Conservation (phyloP, 192 early-diverging fungal genomes). For the Chytriomyces confervae region DNA sequence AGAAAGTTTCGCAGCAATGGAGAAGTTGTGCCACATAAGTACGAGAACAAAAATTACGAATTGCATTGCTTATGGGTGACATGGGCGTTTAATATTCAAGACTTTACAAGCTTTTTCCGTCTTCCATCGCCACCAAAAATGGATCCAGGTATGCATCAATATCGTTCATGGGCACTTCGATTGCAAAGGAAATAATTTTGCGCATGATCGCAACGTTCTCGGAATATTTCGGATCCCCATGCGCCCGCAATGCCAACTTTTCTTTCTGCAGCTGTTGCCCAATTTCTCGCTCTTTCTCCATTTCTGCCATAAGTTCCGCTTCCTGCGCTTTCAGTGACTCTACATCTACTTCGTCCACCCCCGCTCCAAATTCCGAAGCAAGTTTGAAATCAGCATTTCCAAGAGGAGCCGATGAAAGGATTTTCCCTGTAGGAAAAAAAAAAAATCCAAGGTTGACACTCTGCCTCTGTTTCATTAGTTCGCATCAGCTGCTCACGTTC, state of each 20-base stretch:
- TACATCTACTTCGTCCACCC: background rate
- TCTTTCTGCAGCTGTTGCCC: background rate
- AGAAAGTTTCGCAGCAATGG: too few species aligned
- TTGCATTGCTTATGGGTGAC: too few species aligned
- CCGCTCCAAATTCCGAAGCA: too few species aligned
- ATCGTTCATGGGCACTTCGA: constrained; percentile 27
- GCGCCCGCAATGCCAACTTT: constrained; percentile 19
- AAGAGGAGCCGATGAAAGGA: too few species aligned
- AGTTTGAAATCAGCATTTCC: too few species aligned
- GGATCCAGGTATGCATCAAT: constrained; percentile 28
- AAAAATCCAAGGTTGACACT: too few species aligned
- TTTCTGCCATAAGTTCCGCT: background rate
- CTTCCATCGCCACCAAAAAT: constrained; percentile 14
- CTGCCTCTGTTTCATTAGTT: too few species aligned
- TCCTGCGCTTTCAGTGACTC: background rate
- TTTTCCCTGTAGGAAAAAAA: too few species aligned
- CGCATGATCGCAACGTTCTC: constrained; percentile 19
- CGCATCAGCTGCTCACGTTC: background rate
- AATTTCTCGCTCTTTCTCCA: background rate
- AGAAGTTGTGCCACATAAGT: too few species aligned
- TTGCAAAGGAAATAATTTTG: constrained; percentile 30
- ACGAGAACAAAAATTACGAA: too few species aligned
- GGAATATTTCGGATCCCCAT: constrained; percentile 12
- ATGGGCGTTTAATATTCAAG: too few species aligned
- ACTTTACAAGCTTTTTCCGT: background rate